These are phyloP conservation scores for Chiua virens DNA, from an alignment of 768 basidiomycete genomes.

Conservation along the genomic window DNA sequence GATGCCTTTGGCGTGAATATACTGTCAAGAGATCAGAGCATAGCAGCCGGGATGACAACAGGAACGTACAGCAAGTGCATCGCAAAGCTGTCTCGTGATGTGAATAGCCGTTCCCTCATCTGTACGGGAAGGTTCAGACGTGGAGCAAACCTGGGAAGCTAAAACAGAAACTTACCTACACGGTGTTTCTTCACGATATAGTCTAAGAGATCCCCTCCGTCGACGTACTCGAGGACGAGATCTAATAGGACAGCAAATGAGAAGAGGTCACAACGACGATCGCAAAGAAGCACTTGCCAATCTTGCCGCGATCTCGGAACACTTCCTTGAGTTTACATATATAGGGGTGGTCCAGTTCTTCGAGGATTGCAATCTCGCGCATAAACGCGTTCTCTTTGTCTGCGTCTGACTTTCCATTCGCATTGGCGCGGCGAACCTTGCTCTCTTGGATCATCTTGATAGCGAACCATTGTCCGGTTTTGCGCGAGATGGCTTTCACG, in stretches of 20 bases:
- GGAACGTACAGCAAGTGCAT: conserved; percentile 63
- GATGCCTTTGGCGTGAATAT: conserved; percentile 73
- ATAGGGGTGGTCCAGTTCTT: conserved; percentile 74
- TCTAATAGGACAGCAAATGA: conserved; percentile 44
- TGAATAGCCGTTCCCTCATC: conserved; percentile 60
- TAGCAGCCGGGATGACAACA: not conserved
- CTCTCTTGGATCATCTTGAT: conserved; percentile 80
- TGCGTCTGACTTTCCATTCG: conserved; percentile 29
- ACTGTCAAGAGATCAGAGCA: conserved; percentile 34
- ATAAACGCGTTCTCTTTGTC: conserved; percentile 45
- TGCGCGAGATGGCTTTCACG: conserved; percentile 72
- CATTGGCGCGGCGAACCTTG: conserved; percentile 42
- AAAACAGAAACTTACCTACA: conserved; percentile 47
- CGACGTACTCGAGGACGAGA: conserved; percentile 80
- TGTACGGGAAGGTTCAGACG: conserved; percentile 19
- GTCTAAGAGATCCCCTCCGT: conserved; percentile 88
- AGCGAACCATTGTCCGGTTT: conserved; percentile 74
- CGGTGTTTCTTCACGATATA: conserved; percentile 64
- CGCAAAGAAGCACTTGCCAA: conserved; percentile 44
- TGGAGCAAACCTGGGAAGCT: not conserved
- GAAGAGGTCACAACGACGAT: conserved; percentile 7
- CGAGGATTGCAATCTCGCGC: conserved; percentile 79
- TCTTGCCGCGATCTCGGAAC: conserved; percentile 63
- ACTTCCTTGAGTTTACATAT: conserved; percentile 80
- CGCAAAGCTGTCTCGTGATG: conserved; percentile 81